Conservation (phyloP, 2,329 filamentous ascomycete species). For the Salinomyces thailandicus region DNA sequence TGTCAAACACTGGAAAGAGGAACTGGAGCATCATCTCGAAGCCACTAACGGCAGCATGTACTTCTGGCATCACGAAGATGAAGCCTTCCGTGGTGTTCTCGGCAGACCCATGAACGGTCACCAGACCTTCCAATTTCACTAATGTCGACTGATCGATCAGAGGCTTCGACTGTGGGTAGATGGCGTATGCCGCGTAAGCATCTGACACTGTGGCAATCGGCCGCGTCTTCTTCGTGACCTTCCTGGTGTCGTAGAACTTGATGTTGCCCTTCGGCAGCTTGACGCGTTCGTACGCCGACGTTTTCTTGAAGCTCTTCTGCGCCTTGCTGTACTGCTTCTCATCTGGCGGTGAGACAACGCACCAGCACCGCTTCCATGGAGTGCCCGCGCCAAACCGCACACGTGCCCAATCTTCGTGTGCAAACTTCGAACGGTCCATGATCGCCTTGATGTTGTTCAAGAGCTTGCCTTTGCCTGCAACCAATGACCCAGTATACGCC, state of each 20-base stretch:
- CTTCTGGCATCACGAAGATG: constrained; percentile 95
- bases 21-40: constrained; percentile 93
- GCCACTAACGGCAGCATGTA: constrained; percentile 79
- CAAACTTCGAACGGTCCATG: constrained; percentile 67
- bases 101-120: constrained; percentile 73
- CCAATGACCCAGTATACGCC: constrained; percentile 89
- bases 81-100: constrained; percentile 79
- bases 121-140: constrained; percentile 83
- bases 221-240: constrained; percentile 80
- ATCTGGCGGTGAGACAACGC: constrained; percentile 81
- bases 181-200: constrained; percentile 84
- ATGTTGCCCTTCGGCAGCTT: constrained; percentile 73
- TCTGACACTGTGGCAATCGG: constrained; percentile 89
- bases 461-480: constrained; percentile 82
- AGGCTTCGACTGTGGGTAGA: constrained; percentile 90
- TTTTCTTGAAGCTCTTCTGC: constrained; percentile 73
- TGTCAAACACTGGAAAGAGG: constrained; percentile 88
- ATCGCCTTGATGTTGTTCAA: constrained; percentile 86
- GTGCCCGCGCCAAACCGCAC: constrained; percentile 93
- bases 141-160: constrained; percentile 90
- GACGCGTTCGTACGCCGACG: constrained; percentile 68
- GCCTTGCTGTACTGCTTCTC: constrained; percentile 83
- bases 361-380: constrained; percentile 95
- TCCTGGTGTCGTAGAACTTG: constrained; percentile 85
- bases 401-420: constrained; percentile 84